Evolutionary conservation across 768 basidiomycete species (phyloP).

Genomic region (Termitomyces bulborhizus): DNA sequence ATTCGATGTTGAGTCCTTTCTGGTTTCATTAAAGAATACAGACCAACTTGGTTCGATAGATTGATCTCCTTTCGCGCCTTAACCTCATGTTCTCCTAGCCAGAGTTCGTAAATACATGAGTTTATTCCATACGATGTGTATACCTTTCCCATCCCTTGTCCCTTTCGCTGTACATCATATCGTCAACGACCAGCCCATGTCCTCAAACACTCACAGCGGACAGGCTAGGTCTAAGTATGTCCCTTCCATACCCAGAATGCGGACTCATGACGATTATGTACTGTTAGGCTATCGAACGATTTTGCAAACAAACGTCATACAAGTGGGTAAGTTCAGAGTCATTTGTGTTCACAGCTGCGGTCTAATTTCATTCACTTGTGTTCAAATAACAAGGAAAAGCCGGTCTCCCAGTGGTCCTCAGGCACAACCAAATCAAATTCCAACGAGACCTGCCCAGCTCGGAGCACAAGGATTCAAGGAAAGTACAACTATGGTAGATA

Average conservation of each 20-base stretch:
- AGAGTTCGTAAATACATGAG: slow-evolving; percentile 1
- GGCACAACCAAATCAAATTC: background rate
- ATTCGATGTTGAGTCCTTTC: background rate
- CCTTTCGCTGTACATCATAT: background rate
- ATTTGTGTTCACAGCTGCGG: background rate
- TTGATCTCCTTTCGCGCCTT: background rate
- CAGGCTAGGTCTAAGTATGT: background rate
- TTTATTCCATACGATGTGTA: background rate
- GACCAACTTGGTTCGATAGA: background rate
- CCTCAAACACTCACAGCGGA: background rate
- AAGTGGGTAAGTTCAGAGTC: background rate
- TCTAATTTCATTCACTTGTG: background rate
- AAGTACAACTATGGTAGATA: background rate
- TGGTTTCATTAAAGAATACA: background rate
- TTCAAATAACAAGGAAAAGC: background rate
- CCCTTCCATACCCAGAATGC: background rate
- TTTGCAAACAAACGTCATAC: background rate
- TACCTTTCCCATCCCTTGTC: background rate
- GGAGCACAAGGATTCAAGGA: background rate
- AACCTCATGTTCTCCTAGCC: background rate
- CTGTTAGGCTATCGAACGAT: background rate
- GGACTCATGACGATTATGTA: background rate
- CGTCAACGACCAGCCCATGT: background rate
- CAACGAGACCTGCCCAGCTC: background rate
- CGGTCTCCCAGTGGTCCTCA: background rate